These are phyloP conservation scores for Cytospora mali DNA, from an alignment of 2,329 filamentous ascomycete species.

Conservation along the genomic window DNA sequence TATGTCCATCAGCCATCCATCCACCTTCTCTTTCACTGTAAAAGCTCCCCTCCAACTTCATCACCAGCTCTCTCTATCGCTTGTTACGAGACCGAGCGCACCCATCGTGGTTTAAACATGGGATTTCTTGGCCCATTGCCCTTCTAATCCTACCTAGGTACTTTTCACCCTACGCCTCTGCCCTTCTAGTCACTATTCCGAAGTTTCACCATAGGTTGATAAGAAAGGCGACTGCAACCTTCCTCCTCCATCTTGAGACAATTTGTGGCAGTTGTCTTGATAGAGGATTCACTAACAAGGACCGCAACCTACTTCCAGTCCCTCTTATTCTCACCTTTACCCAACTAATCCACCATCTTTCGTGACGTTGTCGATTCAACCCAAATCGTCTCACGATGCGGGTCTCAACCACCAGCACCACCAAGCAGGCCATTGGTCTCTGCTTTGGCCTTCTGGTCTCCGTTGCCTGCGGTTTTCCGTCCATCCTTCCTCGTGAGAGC, in stretches of 20 bases:
- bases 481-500: background rate
- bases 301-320: background rate
- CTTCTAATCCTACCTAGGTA: background rate
- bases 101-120: background rate
- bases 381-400: conserved; percentile 14
- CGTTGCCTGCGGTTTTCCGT: conserved; percentile 10
- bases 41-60: background rate
- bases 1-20: background rate
- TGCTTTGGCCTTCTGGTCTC: conserved; percentile 22
- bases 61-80: background rate
- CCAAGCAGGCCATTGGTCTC: conserved; percentile 21
- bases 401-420: conserved; percentile 1
- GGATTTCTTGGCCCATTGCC: background rate
- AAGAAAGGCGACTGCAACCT: background rate
- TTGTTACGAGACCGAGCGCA: background rate
- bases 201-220: background rate
- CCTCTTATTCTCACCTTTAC: no score
- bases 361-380: background rate
- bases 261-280: background rate
- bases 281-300: background rate
- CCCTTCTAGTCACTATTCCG: background rate
- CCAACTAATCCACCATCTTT: background rate
- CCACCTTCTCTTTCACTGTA: background rate
- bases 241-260: background rate
- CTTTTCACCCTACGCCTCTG: background rate